Base-by-base conservation (phyloP, 352 stramenopile genomes). In the Pilasporangium apinafurcum region DNA sequence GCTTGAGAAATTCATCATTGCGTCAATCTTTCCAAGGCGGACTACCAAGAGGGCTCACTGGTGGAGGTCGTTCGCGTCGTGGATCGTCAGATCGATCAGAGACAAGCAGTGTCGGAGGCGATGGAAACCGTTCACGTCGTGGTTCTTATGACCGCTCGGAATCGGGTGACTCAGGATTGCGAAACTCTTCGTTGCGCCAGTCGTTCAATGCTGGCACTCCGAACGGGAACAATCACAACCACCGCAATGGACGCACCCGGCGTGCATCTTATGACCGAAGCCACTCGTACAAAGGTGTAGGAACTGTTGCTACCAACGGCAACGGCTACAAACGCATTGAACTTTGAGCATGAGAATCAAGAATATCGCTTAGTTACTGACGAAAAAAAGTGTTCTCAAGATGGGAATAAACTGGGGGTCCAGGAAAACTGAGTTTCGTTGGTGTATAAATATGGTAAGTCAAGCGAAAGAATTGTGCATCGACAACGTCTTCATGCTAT, bases 271-370 rank as follows among this genome's bases (percentile, higher is more conserved):
- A 72, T 48, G 68, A 82, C 44, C 59, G 68, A 18, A 55, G 50
- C 6, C 65, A 78, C 27, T 65, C 62, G 6, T 62, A 68, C 65
- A n/a, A 75, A 65, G 65, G 45, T 43, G 25, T 48, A 84, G 64
- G 52, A 78, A 69, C 42, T n/a, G n/a, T n/a, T n/a, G 48, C 65
- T 3, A 74, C 65, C 53, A 75, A 65, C 51, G 60, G 65, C 53
- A 74, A 65, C 41, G 64, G 62, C 18, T 60, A 58, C 34, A 89
- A 89, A 67, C 73, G 68, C 54, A 78, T 89, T 41, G 77, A 89
- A 51, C 66, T 89, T 16, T 89, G 42, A 57, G 30, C n/a, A n/a
- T n/a, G n/a, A n/a, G n/a, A n/a, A n/a, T n/a, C n/a, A n/a, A n/a
- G n/a, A n/a, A n/a, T n/a, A n/a, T n/a, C n/a, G n/a, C n/a, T n/a